Evolutionary conservation across 2,329 filamentous ascomycete genomes (phyloP).

Genomic region (Hysterium pulicare): DNA sequence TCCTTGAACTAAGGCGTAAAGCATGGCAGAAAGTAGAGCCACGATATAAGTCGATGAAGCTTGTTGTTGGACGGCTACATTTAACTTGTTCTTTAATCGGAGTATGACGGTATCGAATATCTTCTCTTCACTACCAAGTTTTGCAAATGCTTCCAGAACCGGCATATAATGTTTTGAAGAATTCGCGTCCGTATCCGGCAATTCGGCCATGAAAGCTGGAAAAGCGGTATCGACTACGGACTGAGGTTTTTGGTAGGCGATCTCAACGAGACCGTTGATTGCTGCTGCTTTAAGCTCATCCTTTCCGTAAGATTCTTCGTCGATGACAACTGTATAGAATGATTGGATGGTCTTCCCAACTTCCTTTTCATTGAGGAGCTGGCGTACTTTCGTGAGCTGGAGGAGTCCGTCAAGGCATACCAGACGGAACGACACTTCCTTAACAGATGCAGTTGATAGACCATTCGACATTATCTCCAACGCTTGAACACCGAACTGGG

Average conservation of each 20-base stretch:
- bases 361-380: constrained; percentile 41
- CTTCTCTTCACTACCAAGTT: constrained; percentile 59
- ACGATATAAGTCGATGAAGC: constrained; percentile 54
- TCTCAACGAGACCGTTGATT: constrained; percentile 56
- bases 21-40: constrained; percentile 58
- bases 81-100: constrained; percentile 61
- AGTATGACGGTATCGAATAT: constrained; percentile 63
- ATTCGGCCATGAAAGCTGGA: constrained; percentile 61
- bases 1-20: constrained; percentile 59
- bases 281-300: constrained; percentile 58
- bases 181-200: constrained; percentile 57
- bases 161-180: constrained; percentile 48
- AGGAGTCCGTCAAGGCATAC: constrained; percentile 44
- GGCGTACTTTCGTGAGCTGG: constrained; percentile 41
- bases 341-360: constrained; percentile 55
- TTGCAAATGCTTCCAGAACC: constrained; percentile 61
- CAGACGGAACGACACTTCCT: constrained; percentile 50
- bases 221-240: constrained; percentile 63
- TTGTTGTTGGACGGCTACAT: constrained; percentile 52
- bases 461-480: constrained; percentile 43
- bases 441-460: constrained; percentile 42
- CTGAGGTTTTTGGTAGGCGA: constrained; percentile 60
- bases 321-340: constrained; percentile 59
- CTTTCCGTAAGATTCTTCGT: constrained; percentile 55
- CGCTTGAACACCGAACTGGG: constrained; percentile 39